These are phyloP conservation scores for Monilinia aucupariae DNA, from an alignment of 2,329 filamentous ascomycete genomes.

Conservation along the genomic window DNA sequence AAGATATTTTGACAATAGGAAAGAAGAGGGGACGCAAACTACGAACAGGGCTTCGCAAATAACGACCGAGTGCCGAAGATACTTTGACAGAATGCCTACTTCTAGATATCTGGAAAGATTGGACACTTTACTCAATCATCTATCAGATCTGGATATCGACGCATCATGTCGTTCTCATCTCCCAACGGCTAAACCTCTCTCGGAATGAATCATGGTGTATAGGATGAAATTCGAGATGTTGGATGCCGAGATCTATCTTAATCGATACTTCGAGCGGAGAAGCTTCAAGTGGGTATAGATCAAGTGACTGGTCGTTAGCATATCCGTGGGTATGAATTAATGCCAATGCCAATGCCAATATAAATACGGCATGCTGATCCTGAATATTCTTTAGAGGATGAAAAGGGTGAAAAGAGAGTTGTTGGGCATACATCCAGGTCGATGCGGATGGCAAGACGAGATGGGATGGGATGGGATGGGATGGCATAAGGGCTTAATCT, in stretches of 20 bases:
- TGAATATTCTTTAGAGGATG: background rate
- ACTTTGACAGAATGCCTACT: too few relatives aligned
- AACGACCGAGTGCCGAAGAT: too few relatives aligned
- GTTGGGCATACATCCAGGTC: too few relatives aligned
- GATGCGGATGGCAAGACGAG: background rate
- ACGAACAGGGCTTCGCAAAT: background rate
- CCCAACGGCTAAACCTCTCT: background rate
- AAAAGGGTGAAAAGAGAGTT: background rate
- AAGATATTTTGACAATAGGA: background rate
- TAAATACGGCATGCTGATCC: fast-evolving
- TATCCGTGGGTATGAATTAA: background rate
- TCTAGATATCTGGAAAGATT: background rate
- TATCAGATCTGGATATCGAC: background rate
- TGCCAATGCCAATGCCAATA: background rate
- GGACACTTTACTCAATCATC: background rate
- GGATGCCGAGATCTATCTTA: too few relatives aligned
- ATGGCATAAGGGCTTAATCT: background rate
- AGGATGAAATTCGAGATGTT: background rate
- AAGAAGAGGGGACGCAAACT: background rate
- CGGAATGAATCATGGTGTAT: background rate
- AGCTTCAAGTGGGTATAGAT: background rate
- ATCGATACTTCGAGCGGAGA: background rate
- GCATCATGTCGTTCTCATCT: background rate
- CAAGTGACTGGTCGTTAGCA: background rate
- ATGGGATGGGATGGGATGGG: background rate